Base-by-base conservation (phyloP, 129 eudicot species). In the Chrysanthemum seticuspe region DNA sequence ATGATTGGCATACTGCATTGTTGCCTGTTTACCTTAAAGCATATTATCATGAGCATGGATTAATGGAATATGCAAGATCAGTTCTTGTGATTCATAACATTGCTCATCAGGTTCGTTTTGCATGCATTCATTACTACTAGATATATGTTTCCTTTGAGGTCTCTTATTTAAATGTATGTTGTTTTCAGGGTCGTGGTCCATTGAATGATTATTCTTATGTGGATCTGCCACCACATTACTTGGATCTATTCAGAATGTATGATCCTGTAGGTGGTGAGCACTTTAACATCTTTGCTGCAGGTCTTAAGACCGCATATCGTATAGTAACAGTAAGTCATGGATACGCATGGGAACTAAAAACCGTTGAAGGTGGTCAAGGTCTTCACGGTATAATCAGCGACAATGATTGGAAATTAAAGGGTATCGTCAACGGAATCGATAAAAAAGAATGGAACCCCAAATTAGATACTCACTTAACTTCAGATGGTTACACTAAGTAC, bases 1-100 rank as follows among this genome's bases (percentile, higher is more conserved):
- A 95, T 78, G 99, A 95, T 77, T 95, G 99, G 97, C 99, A 95
- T 78, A 95, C 99, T 65, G 99, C 99, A 31, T 74, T 95, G 52
- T 78, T 95, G 69, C 97, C 99, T 2, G 99, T 95, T 55, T 95
- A 95, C 79, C 91, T 95, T 14, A 95, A 95, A 70, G 97, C 99
- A 64, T 90, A 95, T 80, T 95, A 95, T 76, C 97, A 94, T 53
- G 96, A 95, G 80, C 80, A 95, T 62, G 97, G 97, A 68, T 68
- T 95, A 50, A 95, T 95, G 99, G 62, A 81, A 74, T 95, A 90
- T 61, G 81, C 99, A 59, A 82, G 99, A 80, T 91, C 96, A 6
- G 85, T 95, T 71, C 89, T 95, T 49, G 99, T 95, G 57, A 86
- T 95, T 78, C 99, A 95, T 76, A 95, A 95, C 77, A 83, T 91